These are phyloP conservation scores for Xenoacremonium recifei DNA, from an alignment of 2,329 filamentous ascomycete genomes.

Conservation along the genomic window DNA sequence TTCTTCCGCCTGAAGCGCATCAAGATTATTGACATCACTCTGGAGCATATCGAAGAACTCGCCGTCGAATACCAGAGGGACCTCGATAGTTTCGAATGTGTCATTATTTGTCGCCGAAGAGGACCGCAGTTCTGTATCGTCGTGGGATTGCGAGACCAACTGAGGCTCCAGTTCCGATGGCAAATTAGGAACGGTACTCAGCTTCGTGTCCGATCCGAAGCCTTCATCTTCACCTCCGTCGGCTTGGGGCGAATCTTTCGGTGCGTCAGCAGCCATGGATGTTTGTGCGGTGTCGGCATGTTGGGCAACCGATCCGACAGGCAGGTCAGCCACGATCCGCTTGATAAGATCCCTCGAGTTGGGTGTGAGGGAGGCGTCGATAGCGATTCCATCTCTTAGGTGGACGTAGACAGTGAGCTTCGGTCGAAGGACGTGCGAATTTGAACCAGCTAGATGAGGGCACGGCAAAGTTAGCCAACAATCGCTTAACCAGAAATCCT, in stretches of 20 bases:
- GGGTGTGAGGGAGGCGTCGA: conserved; percentile 67
- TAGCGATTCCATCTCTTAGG: conserved; percentile 61
- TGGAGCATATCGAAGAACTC: conserved; percentile 79
- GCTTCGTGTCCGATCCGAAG: too few relatives aligned
- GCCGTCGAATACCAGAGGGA: conserved; percentile 73
- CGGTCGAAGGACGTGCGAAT: conserved; percentile 55
- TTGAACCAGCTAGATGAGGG: conserved; percentile 30
- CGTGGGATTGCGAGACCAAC: background rate
- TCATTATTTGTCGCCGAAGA: background rate
- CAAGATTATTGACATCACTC: conserved; percentile 67
- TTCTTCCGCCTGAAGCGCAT: conserved; percentile 65
- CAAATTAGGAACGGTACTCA: too few relatives aligned
- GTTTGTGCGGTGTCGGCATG: conserved; percentile 1
- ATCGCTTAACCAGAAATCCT: background rate
- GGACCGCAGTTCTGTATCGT: background rate
- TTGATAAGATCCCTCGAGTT: conserved; percentile 64
- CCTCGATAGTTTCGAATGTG: conserved; percentile 53
- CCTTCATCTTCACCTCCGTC: background rate
- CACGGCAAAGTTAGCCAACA: conserved; percentile 6
- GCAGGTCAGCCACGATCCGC: conserved; percentile 51
- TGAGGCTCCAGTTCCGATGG: background rate
- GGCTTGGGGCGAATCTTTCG: conserved; percentile 2
- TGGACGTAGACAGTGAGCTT: conserved; percentile 70
- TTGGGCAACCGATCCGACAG: conserved; percentile 8
- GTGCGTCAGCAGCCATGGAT: background rate